phyloP scores from a whole-genome alignment of 2,329 filamentous ascomycete species.

The Cercospora berteroae region DNA sequence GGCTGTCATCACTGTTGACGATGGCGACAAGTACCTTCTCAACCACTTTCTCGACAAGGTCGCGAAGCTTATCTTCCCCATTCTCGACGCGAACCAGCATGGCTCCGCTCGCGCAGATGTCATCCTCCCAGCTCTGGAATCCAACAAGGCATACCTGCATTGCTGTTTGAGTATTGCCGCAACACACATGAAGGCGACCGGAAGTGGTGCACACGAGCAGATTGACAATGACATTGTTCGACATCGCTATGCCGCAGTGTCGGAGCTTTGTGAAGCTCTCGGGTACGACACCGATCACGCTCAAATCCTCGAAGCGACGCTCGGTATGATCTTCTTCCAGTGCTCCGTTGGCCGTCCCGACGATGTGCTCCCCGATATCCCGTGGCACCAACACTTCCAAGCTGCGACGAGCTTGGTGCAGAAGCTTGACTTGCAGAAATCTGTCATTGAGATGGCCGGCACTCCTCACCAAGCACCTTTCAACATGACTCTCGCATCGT shows the following conservation, averaged over 20 bases:
- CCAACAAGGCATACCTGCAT: constrained; percentile 90
- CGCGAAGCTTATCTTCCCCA: constrained; percentile 83
- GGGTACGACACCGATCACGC: constrained; percentile 77
- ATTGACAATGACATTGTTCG: constrained; percentile 89
- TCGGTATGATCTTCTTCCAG: constrained; percentile 96
- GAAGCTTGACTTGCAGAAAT: constrained; percentile 73
- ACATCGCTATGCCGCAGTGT: constrained; percentile 85
- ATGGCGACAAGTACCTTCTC: constrained; percentile 79
- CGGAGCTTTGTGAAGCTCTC: constrained; percentile 78
- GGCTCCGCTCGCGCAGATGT: constrained; percentile 77
- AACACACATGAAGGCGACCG: constrained; percentile 82
- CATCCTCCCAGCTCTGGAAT: constrained; percentile 82
- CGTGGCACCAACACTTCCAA: constrained; percentile 97
- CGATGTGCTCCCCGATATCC: constrained; percentile 82
- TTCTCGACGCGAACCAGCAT: constrained; percentile 85
- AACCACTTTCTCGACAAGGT: constrained; percentile 91
- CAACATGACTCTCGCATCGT: constrained; percentile 90
- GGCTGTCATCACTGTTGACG: constrained; percentile 77
- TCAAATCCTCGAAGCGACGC: constrained; percentile 84
- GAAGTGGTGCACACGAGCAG: constrained; percentile 64
- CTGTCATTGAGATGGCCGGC: constrained; percentile 53
- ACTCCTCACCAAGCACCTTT: constrained; percentile 66
- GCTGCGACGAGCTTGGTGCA: constrained; percentile 81
- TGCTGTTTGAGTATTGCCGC: constrained; percentile 93
- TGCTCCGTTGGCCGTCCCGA: constrained; percentile 84